Base-by-base conservation (phyloP, 768 basidiomycete species). In the Clavaria fumosa region DNA sequence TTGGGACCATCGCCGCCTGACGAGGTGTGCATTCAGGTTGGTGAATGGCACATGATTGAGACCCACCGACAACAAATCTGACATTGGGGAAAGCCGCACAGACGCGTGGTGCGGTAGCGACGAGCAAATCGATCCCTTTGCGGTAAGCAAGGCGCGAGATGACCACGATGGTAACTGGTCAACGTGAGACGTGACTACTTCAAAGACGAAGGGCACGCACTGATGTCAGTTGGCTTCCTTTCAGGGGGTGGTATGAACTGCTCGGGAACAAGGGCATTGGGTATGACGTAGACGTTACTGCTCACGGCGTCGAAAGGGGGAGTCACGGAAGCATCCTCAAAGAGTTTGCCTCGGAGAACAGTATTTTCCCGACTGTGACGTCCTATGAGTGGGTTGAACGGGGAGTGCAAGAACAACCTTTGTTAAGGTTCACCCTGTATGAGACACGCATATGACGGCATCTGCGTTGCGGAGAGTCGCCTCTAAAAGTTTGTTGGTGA, bases 321-420 rank as follows among this genome's bases (percentile, higher is more conserved):
- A 34, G 67, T 61, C 6, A 62, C 56, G 28, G 65, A 57, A 38
- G 56, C 58, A 31, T 54, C 57, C 43, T 78, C 73, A 33, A 78
- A 80, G 2, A 95, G 59, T 31, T 81, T 68, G 1, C 83, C 88
- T 4, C 95, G 69, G 1, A 99, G 67, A 2, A 91, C 85, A 0
- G 91, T 97, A 45, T 97, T 99, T 60, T 97, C 95, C n/a, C 91
- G 86, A 18, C 93, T 96, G 48, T n/a, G n/a, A n/a, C n/a, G n/a
- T n/a, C n/a, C n/a, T 14, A 30, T n/a, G n/a, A 19, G 24, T 26
- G 40, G 14, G 14, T 28, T 28, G 26, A 28, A 28, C 9, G 14
- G 9, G 9, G 26, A 14, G 9, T 9, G 9, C 26, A 28, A 28
- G 26, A 9, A 9, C 14, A 28, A 9, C 26, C 9, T 28, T 22